A percentile compares a stretch with the other conserved stretches of the same genome.
Conservation (phyloP, 2,329 filamentous ascomycete genomes). For the Sphaerostilbella broomeana region DNA sequence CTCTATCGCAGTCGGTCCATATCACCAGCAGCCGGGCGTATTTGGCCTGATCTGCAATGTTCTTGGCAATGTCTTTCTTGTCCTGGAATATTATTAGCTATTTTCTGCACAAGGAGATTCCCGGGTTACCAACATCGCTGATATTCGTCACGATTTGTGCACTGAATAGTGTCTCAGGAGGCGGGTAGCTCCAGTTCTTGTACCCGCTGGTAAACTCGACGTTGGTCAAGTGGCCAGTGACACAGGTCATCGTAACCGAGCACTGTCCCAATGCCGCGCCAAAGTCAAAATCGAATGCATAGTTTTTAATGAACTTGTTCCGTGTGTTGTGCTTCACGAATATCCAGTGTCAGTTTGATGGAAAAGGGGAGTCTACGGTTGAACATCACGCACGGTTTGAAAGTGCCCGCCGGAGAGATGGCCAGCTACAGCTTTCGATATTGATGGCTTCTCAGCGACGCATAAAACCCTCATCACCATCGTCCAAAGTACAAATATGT, state of each 20-base stretch:
- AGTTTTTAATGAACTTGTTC: conserved; percentile 84
- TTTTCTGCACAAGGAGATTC: neutral
- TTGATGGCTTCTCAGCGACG: conserved; percentile 71
- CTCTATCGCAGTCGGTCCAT: conserved; percentile 97
- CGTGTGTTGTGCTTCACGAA: conserved; percentile 65
- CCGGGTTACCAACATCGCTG: conserved; percentile 45
- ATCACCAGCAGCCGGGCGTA: conserved; percentile 75
- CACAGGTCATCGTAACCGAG: conserved; percentile 87
- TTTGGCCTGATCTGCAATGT: conserved; percentile 74
- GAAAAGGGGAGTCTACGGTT: no score
- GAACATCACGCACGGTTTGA: conserved; percentile 58
- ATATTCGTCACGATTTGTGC: conserved; percentile 67
- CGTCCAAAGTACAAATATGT: neutral
- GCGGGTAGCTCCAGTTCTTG: conserved; percentile 74
- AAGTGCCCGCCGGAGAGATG: conserved; percentile 76
- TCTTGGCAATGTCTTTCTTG: conserved; percentile 73
- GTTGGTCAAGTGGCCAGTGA: conserved; percentile 79
- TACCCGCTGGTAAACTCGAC: conserved; percentile 69
- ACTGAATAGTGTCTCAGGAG: conserved; percentile 72
- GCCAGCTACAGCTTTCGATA: conserved; percentile 86
- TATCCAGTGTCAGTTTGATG: no score
- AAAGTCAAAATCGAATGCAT: conserved; percentile 86
- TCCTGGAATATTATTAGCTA: conserved; percentile 43
- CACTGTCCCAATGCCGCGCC: conserved; percentile 72
- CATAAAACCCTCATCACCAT: conserved; percentile 45